These are phyloP conservation scores for Fennellomyces sp. DNA, from an alignment of 371 early-diverging fungal genomes.

Conservation along the genomic window DNA sequence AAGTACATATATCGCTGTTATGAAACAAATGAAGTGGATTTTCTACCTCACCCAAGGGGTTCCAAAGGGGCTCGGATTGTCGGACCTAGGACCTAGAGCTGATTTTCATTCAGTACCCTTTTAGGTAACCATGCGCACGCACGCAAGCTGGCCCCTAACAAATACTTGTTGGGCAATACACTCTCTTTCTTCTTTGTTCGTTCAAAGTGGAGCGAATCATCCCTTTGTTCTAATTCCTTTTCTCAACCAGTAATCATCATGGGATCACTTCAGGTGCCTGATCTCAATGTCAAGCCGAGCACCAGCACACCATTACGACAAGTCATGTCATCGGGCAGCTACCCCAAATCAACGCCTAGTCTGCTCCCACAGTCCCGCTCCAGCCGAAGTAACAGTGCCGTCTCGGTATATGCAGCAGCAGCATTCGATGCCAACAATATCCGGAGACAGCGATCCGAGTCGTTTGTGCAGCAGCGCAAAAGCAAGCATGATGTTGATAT, in stretches of 20 bases:
- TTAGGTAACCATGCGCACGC: background rate
- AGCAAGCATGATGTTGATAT: background rate
- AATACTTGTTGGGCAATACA: background rate
- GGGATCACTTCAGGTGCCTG: constrained; percentile 21
- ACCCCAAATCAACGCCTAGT: background rate
- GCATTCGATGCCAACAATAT: constrained; percentile 15
- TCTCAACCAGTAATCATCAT: constrained; percentile 11
- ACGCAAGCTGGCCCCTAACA: background rate
- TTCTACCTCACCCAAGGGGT: too few relatives aligned
- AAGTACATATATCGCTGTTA: too few relatives aligned
- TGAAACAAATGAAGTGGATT: too few relatives aligned
- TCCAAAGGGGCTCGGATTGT: too few relatives aligned
- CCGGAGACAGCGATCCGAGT: constrained; percentile 29
- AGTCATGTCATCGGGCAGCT: constrained; percentile 10
- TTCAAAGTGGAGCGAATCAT: too few relatives aligned
- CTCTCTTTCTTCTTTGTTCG: background rate
- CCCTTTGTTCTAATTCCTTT: background rate
- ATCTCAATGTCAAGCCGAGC: constrained; percentile 6
- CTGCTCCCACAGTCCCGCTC: constrained; percentile 3
- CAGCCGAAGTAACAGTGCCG: background rate
- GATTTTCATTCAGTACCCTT: background rate
- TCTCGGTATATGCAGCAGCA: constrained; percentile 17
- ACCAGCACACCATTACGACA: constrained; percentile 12
- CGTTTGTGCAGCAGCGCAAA: constrained; percentile 17
- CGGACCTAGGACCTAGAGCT: background rate